phyloP scores from a whole-genome alignment of 2,329 filamentous ascomycete species.

The Moelleriella libera region DNA sequence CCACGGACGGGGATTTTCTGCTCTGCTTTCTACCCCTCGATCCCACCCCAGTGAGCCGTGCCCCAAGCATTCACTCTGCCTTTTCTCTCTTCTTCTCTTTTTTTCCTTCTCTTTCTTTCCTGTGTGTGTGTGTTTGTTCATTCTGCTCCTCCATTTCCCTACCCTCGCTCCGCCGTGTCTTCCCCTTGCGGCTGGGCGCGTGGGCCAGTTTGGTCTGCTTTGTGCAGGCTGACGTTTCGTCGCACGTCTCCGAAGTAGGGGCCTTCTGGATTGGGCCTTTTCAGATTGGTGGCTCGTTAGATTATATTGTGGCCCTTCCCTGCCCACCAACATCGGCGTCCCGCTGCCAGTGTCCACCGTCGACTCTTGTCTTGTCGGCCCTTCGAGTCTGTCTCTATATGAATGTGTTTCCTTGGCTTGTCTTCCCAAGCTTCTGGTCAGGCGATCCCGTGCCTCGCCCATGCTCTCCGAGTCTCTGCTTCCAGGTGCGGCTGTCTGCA shows the following conservation, averaged over 20 bases:
- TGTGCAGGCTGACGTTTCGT: not conserved
- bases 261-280: not conserved
- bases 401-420: no score
- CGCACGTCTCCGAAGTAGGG: not conserved
- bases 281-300: constrained; percentile 3
- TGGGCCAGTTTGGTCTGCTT: not conserved
- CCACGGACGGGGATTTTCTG: constrained; percentile 2
- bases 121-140: no score
- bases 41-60: not conserved
- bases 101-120: no score
- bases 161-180: not conserved
- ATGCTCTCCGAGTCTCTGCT: not conserved
- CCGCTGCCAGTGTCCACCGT: constrained; percentile 2
- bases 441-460: not conserved
- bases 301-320: constrained; percentile 3
- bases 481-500: not conserved
- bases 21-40: not conserved
- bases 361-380: not conserved
- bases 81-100: no score
- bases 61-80: no score
- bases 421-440: not conserved
- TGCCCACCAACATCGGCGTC: constrained; percentile 3
- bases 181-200: not conserved
- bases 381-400: not conserved
- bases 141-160: not conserved